Base-by-base conservation (phyloP, 2,329 filamentous ascomycete species). In the Botrytis pseudocinerea region DNA sequence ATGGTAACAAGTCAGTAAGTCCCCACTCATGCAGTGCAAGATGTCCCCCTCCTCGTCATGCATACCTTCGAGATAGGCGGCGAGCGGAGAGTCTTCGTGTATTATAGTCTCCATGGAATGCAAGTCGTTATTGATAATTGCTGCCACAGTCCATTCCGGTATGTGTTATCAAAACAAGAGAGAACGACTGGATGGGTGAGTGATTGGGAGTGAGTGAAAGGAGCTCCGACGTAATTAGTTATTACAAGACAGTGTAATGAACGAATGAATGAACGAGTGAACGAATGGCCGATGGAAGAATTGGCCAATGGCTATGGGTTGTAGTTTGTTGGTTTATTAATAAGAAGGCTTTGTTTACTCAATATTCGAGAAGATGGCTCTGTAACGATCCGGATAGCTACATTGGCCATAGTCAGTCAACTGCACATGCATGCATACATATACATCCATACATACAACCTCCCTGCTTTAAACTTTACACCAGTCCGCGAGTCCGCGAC, bases 11-110 rank as follows among this genome's bases (percentile, higher is more conserved):
- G 73, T 76, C 63, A 78, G 70, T 72, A 48, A 60, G 70, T 72
- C 59, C 61, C 46, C 60, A 48, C 46, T 44, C 60, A 35, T 71
- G 42, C 57, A 51, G 32, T 66, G 46, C 70, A 66, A 32, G 48
- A 54, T 10, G 44, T 10, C 46, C 22, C 25, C 62, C 18, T 40
- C 44, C 48, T 71, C 63, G 59, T 38, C 61, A 59, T 44, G 83
- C 86, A 80, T 83, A 96, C 95, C 94, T 89, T 95, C 91, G 78
- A 98, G 90, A 84, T 96, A 96, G 80, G 93, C 90, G 81, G 94
- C 94, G 83, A 98, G 87, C 79, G 95, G 95, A 82, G 93, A 93
- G 84, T 94, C 91, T 84, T 96, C 90, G 84, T 92, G 93, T 78
- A 97, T 90, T 79, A 97, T 87, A 80, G 92, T 90, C 88, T 97